Evolutionary conservation across 1,284 basidiomycete species (phyloP), one percentile per base, ranked within the genome.

Genomic region (Sporisorium graminicola): DNA sequence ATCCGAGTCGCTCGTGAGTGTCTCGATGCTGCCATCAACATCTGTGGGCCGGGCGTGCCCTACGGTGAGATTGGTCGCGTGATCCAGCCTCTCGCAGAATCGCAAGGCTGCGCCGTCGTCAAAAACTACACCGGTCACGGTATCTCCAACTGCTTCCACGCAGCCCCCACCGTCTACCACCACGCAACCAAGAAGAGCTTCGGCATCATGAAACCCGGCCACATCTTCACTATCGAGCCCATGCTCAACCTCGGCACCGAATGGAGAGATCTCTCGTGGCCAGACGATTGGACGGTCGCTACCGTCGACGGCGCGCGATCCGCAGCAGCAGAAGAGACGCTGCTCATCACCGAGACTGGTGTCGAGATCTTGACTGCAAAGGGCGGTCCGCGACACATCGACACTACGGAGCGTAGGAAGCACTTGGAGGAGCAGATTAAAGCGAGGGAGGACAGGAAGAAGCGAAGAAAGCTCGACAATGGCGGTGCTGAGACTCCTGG

Each of bases 141-240:
- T 0, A 96, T 98, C 64, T 93, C 94, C 1, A 88, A 87, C 22
- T 88, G 89, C 14, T 98, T 97, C 82, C 95, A 98, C 84, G 88
- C 90, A 18, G 88, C 90, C 26, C 95, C 95, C 0, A 95, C 92
- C 90, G 92, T 98, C 77, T 86, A 92, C 40, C 94, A 97, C 84
- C 87, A 89, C 64, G 58, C 71, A 31, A 85, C 83, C 46, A 85
- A 85, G 68, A 84, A 85, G 70, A 67, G 78, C n/a, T 82, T 74
- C 50, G 84, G 84, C 31, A 62, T 78, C 33, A 85, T 85, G 84
- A 79, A 84, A 73, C 74, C 77, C 0, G 84, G 84, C 12, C 82
- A 85, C 60, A 77, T 78, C 63, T 77, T 78, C 56, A 85, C 80
- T 22, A 85, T 85, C 62, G 84, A 85, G 51, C 84, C 84, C n/a